phyloP scores from a whole-genome alignment of 441 rosid species.

The Eutrema salsugineum region DNA sequence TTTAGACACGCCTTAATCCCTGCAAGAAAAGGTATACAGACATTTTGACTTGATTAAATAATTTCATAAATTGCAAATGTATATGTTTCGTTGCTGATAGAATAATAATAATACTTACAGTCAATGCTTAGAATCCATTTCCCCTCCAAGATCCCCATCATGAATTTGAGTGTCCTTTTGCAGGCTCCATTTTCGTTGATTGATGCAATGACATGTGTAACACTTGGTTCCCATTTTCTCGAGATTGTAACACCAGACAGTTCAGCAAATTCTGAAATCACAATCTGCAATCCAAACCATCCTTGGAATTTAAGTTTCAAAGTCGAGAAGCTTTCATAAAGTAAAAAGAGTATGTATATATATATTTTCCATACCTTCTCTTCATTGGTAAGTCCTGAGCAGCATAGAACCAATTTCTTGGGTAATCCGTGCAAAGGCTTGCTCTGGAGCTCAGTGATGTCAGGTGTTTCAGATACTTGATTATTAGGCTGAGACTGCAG shows the following conservation, averaged over 20 bases:
- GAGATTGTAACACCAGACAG: slow-evolving; percentile 47
- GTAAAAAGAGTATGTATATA: background rate
- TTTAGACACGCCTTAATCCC: slow-evolving; percentile 79
- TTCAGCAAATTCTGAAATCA: slow-evolving; percentile 52
- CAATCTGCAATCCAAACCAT: slow-evolving; percentile 49
- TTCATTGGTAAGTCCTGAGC: slow-evolving; percentile 67
- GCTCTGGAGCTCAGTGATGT: slow-evolving; percentile 15
- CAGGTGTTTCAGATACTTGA: slow-evolving; percentile 32
- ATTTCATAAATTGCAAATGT: background rate
- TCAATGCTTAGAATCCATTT: slow-evolving; percentile 82
- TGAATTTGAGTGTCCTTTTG: slow-evolving; percentile 78
- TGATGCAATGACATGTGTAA: slow-evolving; percentile 88
- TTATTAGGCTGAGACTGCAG: slow-evolving; percentile 23
- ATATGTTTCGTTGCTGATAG: background rate
- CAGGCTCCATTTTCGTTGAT: slow-evolving; percentile 79
- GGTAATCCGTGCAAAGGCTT: slow-evolving; percentile 31
- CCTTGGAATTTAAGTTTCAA: background rate
- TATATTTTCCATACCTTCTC: slow-evolving; percentile 52
- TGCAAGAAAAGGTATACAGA: slow-evolving; percentile 18
- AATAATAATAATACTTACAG: slow-evolving; percentile 47
- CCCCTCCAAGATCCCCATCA: slow-evolving; percentile 91
- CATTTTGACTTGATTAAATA: background rate
- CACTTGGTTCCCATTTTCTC: slow-evolving; percentile 62
- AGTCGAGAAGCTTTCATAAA: background rate
- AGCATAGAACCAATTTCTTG: slow-evolving; percentile 62